Percentiles rank a stretch among this genome's conserved stretches.
Evolutionary conservation across 2,329 filamentous ascomycete genomes (phyloP).

Genomic region (Fusarium anthophilum): DNA sequence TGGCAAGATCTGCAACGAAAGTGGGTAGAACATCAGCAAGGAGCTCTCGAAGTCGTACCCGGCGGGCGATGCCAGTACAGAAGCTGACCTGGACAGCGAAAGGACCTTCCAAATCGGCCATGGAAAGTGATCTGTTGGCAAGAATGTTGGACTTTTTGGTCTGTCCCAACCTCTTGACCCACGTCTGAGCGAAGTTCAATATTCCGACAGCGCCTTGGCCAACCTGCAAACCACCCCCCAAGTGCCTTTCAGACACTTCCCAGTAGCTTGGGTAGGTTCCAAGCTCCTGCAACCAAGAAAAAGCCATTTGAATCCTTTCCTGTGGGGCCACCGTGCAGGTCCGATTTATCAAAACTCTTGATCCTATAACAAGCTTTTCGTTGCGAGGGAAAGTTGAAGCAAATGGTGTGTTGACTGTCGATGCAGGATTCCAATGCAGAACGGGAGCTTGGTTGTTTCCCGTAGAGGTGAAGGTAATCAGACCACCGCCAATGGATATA

Average conservation of each 20-base stretch:
- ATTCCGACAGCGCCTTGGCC: rapidly evolving
- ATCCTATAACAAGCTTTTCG: rapidly evolving
- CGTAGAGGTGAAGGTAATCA: too few species aligned
- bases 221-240: rapidly evolving
- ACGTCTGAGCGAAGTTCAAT: rapidly evolving
- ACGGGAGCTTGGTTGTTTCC: too few species aligned
- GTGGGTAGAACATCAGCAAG: rapidly evolving
- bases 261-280: not conserved
- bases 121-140: rapidly evolving
- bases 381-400: not conserved
- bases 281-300: rapidly evolving
- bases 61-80: rapidly evolving
- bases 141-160: not conserved
- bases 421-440: too few species aligned
- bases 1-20: rapidly evolving
- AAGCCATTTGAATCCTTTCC: too few species aligned
- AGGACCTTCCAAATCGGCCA: rapidly evolving
- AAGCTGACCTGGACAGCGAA: not conserved
- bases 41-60: rapidly evolving
- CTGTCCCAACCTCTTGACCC: rapidly evolving
- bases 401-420: too few species aligned
- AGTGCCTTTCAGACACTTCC: not conserved
- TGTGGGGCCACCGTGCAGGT: too few species aligned
- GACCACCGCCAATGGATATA: rapidly evolving
- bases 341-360: not conserved